Evolutionary conservation across 305 asterid genomes (phyloP), one percentile per base, ranked within the genome.

Genomic region (Ajuga reptans): DNA sequence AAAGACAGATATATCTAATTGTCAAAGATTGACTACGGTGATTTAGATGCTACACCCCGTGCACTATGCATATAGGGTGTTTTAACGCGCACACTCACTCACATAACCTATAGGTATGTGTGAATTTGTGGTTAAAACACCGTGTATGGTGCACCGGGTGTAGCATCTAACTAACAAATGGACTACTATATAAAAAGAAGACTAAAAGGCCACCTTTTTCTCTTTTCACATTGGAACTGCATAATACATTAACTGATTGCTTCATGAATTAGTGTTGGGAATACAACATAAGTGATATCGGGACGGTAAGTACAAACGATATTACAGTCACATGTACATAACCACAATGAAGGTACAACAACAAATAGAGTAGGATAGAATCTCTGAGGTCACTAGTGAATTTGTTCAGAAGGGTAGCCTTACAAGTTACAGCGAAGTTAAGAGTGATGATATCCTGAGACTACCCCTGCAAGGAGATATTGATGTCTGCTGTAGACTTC

Each of bases 401-500:
- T 63, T 62, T 18, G 15, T 51, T 72, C 45, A 61, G 65, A 10
- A 66, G 59, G 68, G 39, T 53, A 49, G 51, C 70, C 56, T 42
- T 66, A 42, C 58, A 46, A 72, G 58, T 52, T 29, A 8, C 24
- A 16, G 37, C 27, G 7, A 29, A 33, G 52, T n/a, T 39, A 37
- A 31, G 39, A 55, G 39, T 6, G 34, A 14, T 46, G 14, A 18
- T 55, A 9, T 39, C 51, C 53, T 14, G 16, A 36, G 50, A 68
- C 77, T 81, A 82, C 41, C 88, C 86, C 67, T 84, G 91, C 84
- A 89, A 80, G 6, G 92, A 79, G 60, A 86, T 84, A 66, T 84
- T 87, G 82, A 87, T 89, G 75, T 90, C 93, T 24, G 90, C 87
- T 1, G 80, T 34, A 14, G 88, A 56, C 55, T 78, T 83, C 56